Base-by-base conservation (phyloP, 169 alveolate genomes). In the Eimeria acervulina region DNA sequence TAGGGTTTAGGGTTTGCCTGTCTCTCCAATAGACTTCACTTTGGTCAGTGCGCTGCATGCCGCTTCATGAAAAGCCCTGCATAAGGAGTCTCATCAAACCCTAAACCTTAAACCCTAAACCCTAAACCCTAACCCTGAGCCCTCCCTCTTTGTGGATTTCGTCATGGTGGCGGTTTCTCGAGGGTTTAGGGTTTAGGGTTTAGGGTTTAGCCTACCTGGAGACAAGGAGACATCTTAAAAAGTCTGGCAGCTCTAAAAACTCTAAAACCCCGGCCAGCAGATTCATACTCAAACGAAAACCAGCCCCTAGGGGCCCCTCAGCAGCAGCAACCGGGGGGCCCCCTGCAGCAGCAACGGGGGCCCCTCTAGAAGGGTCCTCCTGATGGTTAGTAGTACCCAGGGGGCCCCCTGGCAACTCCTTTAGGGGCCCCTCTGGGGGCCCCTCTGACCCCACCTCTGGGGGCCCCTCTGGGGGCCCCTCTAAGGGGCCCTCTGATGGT, bases 91-190 rank as follows among this genome's bases (percentile, higher is more conserved):
- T 13, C 83, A 4, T 51, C 28, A n/a, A 68, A 68, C 80, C 80
- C 80, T 68, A 68, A 68, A 68, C 80, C 80, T 40, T 68, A 68
- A 68, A 68, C 80, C 80, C 80, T 68, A 68, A 68, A 68, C 83
- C 83, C 44, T n/a, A 70, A 33, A 70, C 83, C 42, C 78, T 66
- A 10, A 40, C 40, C 51, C 83, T 33, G 51, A 31, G n/a, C 36
- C 38, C 38, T 23, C 36, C 5, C 15, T 26, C 13, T 13, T 61
- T 26, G 72, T 3, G 38, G 72, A 19, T 26, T 61, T 3, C 72
- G 3, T 61, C 72, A 2, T 17, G 55, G 12, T 47, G 55, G 12
- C 12, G 55, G 12, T 12, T 47, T 55, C 5, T 19, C 66, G 66
- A 55, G 66, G 66, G 66, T 55, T 55, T 55, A 55, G 66, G 66